A percentile compares a stretch with the other conserved stretches of the same genome.
Evolutionary conservation across 208 protist species (phyloP).

Genomic region (Crithidia brevicula): DNA sequence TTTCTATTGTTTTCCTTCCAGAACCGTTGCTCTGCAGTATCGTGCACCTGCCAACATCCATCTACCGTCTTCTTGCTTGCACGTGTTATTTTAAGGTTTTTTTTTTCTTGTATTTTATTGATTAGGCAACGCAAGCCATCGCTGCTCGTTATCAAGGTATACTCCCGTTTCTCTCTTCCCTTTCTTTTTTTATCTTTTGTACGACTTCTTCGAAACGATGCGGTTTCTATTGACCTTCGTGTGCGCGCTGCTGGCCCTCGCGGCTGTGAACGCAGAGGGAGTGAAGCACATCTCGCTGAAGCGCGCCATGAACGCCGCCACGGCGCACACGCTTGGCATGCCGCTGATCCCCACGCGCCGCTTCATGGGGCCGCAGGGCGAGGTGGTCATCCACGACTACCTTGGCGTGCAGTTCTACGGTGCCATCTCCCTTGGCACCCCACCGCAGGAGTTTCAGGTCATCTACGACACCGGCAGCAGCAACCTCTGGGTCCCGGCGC

Average conservation of each 20-base stretch:
- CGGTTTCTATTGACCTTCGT: conserved; percentile 9
- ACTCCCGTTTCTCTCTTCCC: conserved; percentile 6
- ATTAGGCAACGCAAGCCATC: too few species aligned
- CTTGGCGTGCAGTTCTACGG: conserved; percentile 92
- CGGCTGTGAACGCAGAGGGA: conserved; percentile 18
- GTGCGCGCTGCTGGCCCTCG: conserved; percentile 18
- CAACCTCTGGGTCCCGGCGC: conserved; percentile 70
- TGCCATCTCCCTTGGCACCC: conserved; percentile 87
- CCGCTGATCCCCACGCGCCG: conserved; percentile 29
- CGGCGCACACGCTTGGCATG: conserved; percentile 29
- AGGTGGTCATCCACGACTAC: conserved; percentile 71
- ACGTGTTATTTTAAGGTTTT: not conserved
- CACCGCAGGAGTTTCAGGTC: conserved; percentile 86
- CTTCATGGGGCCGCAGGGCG: conserved; percentile 25
- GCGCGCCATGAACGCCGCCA: conserved; percentile 40
- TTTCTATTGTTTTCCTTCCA: too few species aligned
- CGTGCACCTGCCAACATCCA: not conserved
- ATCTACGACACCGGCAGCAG: conserved; percentile 76
- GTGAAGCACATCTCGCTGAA: conserved; percentile 36
- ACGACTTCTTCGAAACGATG: not conserved
- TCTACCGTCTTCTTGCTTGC: not conserved
- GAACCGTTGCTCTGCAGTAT: too few species aligned
- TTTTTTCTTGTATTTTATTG: not conserved
- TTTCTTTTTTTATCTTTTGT: not conserved
- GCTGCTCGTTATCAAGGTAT: too few species aligned